These are phyloP conservation scores for Luffa aegyptiaca DNA, from an alignment of 306 rosid genomes.

Conservation along the genomic window DNA sequence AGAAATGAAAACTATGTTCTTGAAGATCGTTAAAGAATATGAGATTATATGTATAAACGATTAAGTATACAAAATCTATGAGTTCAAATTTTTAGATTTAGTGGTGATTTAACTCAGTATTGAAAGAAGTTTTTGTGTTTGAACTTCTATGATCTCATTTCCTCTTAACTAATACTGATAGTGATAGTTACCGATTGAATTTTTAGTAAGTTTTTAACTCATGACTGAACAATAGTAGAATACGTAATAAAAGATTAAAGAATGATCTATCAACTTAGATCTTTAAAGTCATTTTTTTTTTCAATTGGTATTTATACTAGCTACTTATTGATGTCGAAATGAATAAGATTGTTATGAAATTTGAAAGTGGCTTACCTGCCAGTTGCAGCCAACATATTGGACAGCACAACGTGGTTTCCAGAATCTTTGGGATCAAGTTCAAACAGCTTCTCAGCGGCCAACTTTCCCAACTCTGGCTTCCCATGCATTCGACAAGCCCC, in stretches of 20 bases:
- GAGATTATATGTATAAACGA: not conserved
- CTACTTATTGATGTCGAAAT: not conserved
- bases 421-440: constrained; percentile 82
- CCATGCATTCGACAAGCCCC: constrained; percentile 75
- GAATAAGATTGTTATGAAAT: not conserved
- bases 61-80: not conserved
- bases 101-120: not conserved
- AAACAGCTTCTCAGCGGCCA: constrained; percentile 70
- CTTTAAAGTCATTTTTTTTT: not conserved
- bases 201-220: not conserved
- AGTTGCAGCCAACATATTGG: constrained; percentile 70
- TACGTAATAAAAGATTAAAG: not conserved
- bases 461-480: constrained; percentile 57
- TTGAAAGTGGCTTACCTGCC: constrained; percentile 45
- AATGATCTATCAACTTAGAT: not conserved
- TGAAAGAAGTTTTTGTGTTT: not conserved
- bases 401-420: constrained; percentile 79
- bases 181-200: not conserved
- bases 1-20: not conserved
- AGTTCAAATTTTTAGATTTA: not conserved
- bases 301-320: not conserved
- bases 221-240: not conserved
- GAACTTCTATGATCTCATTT: not conserved
- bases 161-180: not conserved
- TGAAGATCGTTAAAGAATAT: not conserved